Evolutionary conservation across 2,329 filamentous ascomycete species (phyloP).

Genomic region (Chrysosporium keratinophilum): DNA sequence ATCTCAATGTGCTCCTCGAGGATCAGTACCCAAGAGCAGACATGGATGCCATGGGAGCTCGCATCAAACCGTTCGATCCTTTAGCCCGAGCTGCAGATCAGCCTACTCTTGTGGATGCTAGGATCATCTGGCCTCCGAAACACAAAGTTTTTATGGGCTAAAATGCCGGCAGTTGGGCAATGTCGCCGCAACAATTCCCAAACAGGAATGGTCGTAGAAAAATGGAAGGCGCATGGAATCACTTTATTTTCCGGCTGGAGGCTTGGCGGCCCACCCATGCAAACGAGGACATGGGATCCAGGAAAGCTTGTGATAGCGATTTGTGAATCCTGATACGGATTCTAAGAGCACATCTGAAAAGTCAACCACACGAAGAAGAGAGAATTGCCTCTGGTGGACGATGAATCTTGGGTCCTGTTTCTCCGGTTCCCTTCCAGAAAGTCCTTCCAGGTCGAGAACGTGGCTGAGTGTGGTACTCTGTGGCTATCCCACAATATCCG

Average conservation of each 20-base stretch:
- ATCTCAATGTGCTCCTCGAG: too few species aligned
- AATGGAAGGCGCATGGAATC: conserved; percentile 7
- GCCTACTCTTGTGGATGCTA: neutral
- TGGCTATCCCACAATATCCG: too few species aligned
- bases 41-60: too few species aligned
- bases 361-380: too few species aligned
- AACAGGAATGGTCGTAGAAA: neutral
- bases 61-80: too few species aligned
- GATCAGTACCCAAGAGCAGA: too few species aligned
- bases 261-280: neutral
- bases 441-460: too few species aligned
- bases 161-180: neutral
- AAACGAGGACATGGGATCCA: neutral
- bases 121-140: neutral
- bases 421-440: too few species aligned
- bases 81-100: neutral
- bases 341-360: too few species aligned
- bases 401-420: too few species aligned
- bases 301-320: neutral
- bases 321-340: neutral
- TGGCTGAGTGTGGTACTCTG: too few species aligned
- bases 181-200: neutral
- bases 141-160: neutral
- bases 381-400: neutral
- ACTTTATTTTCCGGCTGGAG: conserved; percentile 5